Evolutionary conservation across 2,329 filamentous ascomycete genomes (phyloP).

Genomic region (Diaporthe aspalathi): DNA sequence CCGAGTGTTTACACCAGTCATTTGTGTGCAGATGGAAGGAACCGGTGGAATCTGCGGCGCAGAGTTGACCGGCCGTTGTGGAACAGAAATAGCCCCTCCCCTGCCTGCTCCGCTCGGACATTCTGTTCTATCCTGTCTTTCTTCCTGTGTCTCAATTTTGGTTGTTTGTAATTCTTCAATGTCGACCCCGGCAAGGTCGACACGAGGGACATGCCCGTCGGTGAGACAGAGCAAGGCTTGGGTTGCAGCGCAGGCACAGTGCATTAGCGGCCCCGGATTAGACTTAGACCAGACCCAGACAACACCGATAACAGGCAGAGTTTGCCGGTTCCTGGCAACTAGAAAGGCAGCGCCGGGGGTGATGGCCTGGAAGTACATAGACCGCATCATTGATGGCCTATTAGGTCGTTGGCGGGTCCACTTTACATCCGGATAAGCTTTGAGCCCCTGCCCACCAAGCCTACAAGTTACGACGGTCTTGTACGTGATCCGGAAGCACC

Average conservation of each 20-base stretch:
- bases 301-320: not conserved
- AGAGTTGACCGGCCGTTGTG: not conserved
- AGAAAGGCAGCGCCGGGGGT: not conserved
- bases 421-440: slow-evolving; percentile 12
- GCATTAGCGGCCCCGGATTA: slow-evolving; percentile 4
- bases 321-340: slow-evolving; percentile 22
- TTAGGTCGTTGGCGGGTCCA: not conserved
- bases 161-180: not conserved
- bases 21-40: not conserved
- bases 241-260: not conserved
- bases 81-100: not conserved
- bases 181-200: not conserved
- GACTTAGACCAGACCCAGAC: not conserved
- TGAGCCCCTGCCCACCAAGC: not conserved
- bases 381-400: not conserved
- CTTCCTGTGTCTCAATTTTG: not conserved
- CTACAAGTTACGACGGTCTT: not conserved
- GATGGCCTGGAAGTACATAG: not conserved
- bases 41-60: not conserved
- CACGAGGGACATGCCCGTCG: not conserved
- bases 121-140: not conserved
- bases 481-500: not conserved
- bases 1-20: slow-evolving; percentile 10
- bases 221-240: not conserved
- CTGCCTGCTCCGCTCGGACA: not conserved